Conservation (phyloP, 2,329 filamentous ascomycete species). For the Meredithiella fracta region DNA sequence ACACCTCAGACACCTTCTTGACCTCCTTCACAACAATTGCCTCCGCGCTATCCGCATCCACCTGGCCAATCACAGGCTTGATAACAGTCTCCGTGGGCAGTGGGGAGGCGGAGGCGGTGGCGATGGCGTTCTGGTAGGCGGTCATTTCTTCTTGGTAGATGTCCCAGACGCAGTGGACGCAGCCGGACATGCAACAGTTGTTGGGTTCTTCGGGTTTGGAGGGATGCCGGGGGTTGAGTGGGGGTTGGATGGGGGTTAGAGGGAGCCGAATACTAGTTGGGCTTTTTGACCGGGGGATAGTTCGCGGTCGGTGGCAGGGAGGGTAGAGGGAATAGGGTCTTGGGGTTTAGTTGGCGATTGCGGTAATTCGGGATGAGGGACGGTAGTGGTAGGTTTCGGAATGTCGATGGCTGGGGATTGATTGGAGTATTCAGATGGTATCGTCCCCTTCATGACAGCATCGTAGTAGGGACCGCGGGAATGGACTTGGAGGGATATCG, state of each 20-base stretch:
- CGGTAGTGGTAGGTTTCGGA: not conserved
- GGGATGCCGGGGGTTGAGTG: slow-evolving; percentile 56
- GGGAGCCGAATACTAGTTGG: slow-evolving; percentile 63
- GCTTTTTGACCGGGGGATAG: slow-evolving; percentile 35
- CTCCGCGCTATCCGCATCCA: not conserved
- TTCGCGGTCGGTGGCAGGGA: slow-evolving; percentile 26
- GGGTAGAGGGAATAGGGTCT: slow-evolving; percentile 16
- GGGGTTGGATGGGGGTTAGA: slow-evolving; percentile 44
- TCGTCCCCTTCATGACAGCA: slow-evolving; percentile 31
- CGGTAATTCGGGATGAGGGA: not conserved
- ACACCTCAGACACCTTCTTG: no score
- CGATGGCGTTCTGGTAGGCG: slow-evolving; percentile 55
- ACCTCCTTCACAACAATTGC: not conserved
- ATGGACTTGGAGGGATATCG: slow-evolving; percentile 21
- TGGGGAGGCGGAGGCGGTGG: slow-evolving; percentile 16
- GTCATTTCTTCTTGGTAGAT: slow-evolving; percentile 81
- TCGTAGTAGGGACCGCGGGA: slow-evolving; percentile 45
- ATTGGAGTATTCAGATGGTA: slow-evolving; percentile 1
- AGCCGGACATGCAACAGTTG: slow-evolving; percentile 98
- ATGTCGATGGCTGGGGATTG: not conserved
- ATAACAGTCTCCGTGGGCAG: not conserved
- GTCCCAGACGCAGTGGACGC: slow-evolving; percentile 96
- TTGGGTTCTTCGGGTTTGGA: slow-evolving; percentile 79
- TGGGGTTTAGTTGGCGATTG: not conserved
- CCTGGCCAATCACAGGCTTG: not conserved